Base-by-base conservation (phyloP, 139 green algal genomes). In the Asterochloris sp. region DNA sequence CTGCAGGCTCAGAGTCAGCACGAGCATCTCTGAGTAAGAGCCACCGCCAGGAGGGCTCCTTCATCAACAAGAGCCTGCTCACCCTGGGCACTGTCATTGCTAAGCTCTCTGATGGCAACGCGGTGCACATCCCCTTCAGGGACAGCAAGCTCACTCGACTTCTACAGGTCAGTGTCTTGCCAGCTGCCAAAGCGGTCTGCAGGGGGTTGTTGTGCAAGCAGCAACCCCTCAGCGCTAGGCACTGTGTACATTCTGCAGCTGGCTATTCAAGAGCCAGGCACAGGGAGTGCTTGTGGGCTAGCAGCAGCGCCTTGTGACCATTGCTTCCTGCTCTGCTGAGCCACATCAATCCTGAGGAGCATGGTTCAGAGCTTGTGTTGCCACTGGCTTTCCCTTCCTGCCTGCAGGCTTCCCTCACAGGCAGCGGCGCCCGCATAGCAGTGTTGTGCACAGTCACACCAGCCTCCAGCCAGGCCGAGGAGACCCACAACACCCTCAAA, bases 401-500 rank as follows among this genome's bases (percentile, higher is more conserved):
- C 90, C 94, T 96, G 77, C 87, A 92, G 86, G 84, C 78, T 24
- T 91, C 86, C 1, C 73, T 96, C 81, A 89, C 90, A 24, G 92
- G 94, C 74, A 87, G 64, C 11, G 94, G 93, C 12, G 92, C 94
- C 14, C 89, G 87, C 47, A 89, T 97, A 15, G 90, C 91, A 14
- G 90, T 98, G 60, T 86, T 98, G 21, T 97, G 95, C 85, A 98
- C 94, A 79, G 90, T 98, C 77, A 98, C 96, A 2, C 96, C 96
- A 4, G 94, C 92, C 10, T 91, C 86, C 15, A 90, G 86, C 2
- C 92, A 98, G 87, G 83, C 89, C 12, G 94, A 98, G 81, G 96
- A 99, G 88, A 98, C 96, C 0, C 89, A 96, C 85, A 99, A 99
- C 92, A 99, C 96, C n/a, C 93, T 99, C 83, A 98, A 98, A 82